Evolutionary conservation across 306 rosid species (phyloP).

Genomic region (Sicyos edulis): DNA sequence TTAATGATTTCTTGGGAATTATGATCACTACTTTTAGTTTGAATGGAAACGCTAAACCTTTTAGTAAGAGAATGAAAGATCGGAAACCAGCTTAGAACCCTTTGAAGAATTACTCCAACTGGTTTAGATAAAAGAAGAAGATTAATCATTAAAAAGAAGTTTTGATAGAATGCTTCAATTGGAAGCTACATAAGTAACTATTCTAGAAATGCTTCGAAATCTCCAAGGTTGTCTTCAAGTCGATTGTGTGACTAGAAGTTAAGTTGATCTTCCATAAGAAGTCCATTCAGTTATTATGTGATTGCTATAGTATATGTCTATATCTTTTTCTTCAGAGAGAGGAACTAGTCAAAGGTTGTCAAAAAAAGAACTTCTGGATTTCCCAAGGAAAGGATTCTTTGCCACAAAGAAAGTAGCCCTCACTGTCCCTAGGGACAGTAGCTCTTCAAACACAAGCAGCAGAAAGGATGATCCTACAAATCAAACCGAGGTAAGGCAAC

Average conservation of each 20-base stretch:
- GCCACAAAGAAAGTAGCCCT: slow-evolving; percentile 25
- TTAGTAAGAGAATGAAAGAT: neutral
- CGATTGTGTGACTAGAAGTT: neutral
- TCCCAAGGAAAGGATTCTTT: slow-evolving; percentile 28
- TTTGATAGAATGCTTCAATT: neutral
- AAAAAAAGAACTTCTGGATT: slow-evolving; percentile 26
- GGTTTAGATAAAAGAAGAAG: neutral
- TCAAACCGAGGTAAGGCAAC: slow-evolving; percentile 50
- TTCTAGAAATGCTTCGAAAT: neutral
- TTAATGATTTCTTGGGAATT: neutral
- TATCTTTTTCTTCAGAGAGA: slow-evolving; percentile 34
- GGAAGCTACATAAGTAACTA: neutral
- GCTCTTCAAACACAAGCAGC: slow-evolving; percentile 51
- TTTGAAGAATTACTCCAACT: neutral
- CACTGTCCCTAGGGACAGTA: slow-evolving; percentile 35
- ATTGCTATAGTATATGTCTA: neutral
- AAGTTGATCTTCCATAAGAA: neutral
- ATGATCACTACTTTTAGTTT: neutral
- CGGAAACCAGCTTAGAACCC: neutral
- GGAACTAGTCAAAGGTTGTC: slow-evolving; percentile 26
- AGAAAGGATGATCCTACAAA: slow-evolving; percentile 37
- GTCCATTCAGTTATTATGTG: slow-evolving; percentile 4
- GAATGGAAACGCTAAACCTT: neutral
- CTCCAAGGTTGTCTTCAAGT: neutral
- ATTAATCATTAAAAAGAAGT: neutral